These are phyloP conservation scores for Chloropicon primus DNA, from an alignment of 139 green algal species.

Conservation along the genomic window DNA sequence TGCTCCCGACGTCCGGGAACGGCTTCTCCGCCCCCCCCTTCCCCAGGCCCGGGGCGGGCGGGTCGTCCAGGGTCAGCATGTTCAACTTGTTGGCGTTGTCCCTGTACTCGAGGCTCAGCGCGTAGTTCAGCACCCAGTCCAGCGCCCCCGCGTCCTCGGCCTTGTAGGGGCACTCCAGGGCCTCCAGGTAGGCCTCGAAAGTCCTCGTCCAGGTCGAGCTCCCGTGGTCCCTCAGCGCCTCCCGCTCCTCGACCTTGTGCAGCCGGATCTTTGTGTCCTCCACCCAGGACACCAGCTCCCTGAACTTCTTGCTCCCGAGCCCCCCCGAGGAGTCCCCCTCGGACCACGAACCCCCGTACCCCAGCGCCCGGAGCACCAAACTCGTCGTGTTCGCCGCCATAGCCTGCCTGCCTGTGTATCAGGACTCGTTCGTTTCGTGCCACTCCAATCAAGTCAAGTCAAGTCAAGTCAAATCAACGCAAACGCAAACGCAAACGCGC, in stretches of 20 bases:
- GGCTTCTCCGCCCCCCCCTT: background rate
- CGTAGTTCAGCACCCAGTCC: constrained; percentile 17
- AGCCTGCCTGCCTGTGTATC: no score
- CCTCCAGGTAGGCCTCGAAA: constrained; percentile 23
- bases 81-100: background rate
- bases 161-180: constrained; percentile 32
- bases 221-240: constrained; percentile 1
- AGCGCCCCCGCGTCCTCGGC: background rate
- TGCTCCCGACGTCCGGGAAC: background rate
- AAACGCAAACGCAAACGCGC: no score
- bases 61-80: background rate
- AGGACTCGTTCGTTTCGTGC: no score
- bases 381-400: no score
- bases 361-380: background rate
- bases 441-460: no score
- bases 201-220: background rate
- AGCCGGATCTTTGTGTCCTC: constrained; percentile 14
- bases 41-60: no score
- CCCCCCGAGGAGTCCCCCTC: background rate
- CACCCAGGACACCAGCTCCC: background rate
- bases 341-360: background rate
- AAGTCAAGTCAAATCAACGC: no score
- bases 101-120: constrained; percentile 14
- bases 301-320: background rate
- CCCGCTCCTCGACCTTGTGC: constrained; percentile 16